Evolutionary conservation across 1,284 basidiomycete genomes (phyloP), one percentile per base, ranked within the genome.

Genomic region (Ceratobasidium papillatum): DNA sequence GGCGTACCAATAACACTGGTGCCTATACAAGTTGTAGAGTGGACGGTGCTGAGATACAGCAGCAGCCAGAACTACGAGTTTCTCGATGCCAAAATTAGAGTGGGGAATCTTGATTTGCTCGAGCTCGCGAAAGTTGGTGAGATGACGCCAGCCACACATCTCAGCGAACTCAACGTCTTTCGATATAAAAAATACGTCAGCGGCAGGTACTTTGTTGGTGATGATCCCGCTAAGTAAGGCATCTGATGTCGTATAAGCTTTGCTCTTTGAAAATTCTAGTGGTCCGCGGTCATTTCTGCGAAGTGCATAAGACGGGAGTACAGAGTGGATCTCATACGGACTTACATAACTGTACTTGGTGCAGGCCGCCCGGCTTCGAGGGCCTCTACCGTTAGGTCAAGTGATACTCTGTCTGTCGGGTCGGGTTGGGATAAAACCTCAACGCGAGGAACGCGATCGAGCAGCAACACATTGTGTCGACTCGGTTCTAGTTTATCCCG

Each of bases 1-100:
- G 2, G 63, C 63, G 30, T 51, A 65, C 63, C 63, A 65, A 25
- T 66, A 52, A 19, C 64, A 51, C 49, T 52, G 64, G 19, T 47
- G 30, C 22, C 9, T 51, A 17, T 34, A 66, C 3, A 66, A 30
- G 30, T 49, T 47, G 30, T 65, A 51, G 2, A 22, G 25, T 14
- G 61, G 61, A 11, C 25, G 34, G 17, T 45, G 38, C 7, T 43
- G 7, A 5, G 62, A 64, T 19, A 64, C 62, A 3, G 62, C 25
- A 27, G 17, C 38, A 5, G 62, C 62, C 9, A 64, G 3, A 19
- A 47, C 43, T 17, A 64, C 7, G 1, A 64, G 9, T 19, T 64
- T 17, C 27, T 45, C 62, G 22, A 64, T 32, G 11, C n/a, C 5
- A 3, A 56, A 27, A 32, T 30, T 27, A 1, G n/a, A 2, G 30